These are phyloP conservation scores for Blastobotrys chiropterorum DNA, from an alignment of 805 yeast genomes.

Conservation along the genomic window DNA sequence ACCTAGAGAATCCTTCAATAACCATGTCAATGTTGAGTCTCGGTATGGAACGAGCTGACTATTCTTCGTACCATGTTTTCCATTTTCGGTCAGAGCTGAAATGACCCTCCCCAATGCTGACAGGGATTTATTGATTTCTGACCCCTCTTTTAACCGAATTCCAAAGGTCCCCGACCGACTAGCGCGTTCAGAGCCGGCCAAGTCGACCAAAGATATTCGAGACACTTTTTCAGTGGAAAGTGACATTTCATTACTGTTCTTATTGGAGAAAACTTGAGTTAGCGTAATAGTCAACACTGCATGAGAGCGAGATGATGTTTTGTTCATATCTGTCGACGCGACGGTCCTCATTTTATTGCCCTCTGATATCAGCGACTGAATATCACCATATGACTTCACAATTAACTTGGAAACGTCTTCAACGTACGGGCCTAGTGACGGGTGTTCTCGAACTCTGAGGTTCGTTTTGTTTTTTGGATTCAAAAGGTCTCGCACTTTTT, in stretches of 20 bases:
- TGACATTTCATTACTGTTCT: slow-evolving; percentile 27
- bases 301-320: slow-evolving; percentile 61
- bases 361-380: slow-evolving; percentile 35
- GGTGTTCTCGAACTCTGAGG: slow-evolving; percentile 51
- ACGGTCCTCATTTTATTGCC: slow-evolving; percentile 53
- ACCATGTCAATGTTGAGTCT: slow-evolving; percentile 61
- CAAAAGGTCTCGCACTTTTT: slow-evolving; percentile 54
- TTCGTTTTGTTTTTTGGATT: slow-evolving; percentile 13
- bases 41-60: slow-evolving; percentile 46
- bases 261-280: slow-evolving; percentile 40
- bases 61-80: background rate
- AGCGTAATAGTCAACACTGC: slow-evolving; percentile 55
- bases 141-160: slow-evolving; percentile 42
- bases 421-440: slow-evolving; percentile 56
- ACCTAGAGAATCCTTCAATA: slow-evolving; percentile 59
- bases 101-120: slow-evolving; percentile 62
- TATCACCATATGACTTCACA: slow-evolving; percentile 39
- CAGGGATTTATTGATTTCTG: slow-evolving; percentile 60
- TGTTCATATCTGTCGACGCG: slow-evolving; percentile 60
- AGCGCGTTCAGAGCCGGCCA: slow-evolving; percentile 68
- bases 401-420: slow-evolving; percentile 46
- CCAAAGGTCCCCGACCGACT: slow-evolving; percentile 45
- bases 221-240: slow-evolving; percentile 40
- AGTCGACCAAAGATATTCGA: slow-evolving; percentile 55
- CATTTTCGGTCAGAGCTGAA: slow-evolving; percentile 23